Evolutionary conservation across 768 basidiomycete species (phyloP).

Genomic region (Phallus indusiatus): DNA sequence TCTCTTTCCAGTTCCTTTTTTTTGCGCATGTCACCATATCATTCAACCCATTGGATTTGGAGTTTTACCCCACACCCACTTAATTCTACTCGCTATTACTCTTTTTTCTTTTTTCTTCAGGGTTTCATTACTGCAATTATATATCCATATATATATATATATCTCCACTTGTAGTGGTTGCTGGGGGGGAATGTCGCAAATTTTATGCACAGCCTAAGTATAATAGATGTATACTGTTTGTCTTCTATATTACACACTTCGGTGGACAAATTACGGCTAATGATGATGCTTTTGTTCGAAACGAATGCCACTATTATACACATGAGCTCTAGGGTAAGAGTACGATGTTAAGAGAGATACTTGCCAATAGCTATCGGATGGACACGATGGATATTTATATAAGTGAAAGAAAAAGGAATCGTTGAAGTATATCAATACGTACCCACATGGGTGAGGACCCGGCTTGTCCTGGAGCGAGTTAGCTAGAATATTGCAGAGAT

Average conservation of each 20-base stretch:
- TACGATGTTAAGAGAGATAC: constrained; percentile 1
- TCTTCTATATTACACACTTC: background rate
- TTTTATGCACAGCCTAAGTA: background rate
- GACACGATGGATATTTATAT: background rate
- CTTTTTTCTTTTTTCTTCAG: constrained; percentile 5
- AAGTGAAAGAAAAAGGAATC: constrained; percentile 4
- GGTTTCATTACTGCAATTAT: constrained; percentile 2
- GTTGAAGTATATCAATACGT: constrained; percentile 26
- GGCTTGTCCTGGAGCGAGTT: constrained; percentile 63
- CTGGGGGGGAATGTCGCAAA: background rate
- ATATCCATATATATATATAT: background rate
- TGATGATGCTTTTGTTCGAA: constrained; percentile 83
- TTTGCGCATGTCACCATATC: constrained; percentile 17
- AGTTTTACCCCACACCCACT: constrained; percentile 5
- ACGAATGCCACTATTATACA: constrained; percentile 59
- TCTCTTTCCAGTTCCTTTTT: constrained; percentile 22
- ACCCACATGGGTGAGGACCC: constrained; percentile 86
- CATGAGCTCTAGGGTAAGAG: too few species aligned
- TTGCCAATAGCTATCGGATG: constrained; percentile 27
- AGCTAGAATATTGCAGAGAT: constrained; percentile 4
- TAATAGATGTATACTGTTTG: constrained; percentile 9
- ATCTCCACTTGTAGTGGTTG: background rate
- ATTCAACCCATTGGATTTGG: constrained; percentile 1
- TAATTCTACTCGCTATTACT: constrained; percentile 3
- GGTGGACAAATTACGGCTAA: background rate